Evolutionary conservation across 2,329 filamentous ascomycete genomes (phyloP).

Genomic region (Fusarium sp.): DNA sequence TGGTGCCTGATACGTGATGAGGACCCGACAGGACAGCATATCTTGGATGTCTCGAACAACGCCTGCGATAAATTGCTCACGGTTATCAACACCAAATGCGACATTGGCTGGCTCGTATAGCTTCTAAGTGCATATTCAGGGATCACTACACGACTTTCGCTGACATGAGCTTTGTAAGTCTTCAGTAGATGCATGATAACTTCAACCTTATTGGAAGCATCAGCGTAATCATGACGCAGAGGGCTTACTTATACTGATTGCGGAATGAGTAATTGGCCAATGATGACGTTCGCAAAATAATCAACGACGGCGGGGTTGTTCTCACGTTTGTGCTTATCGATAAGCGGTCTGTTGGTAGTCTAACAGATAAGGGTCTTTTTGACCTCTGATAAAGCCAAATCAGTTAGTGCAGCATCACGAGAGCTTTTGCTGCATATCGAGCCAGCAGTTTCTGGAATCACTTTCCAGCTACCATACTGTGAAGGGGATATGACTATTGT

Average conservation of each 20-base stretch:
- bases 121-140: constrained; percentile 5
- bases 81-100: not conserved
- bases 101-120: not conserved
- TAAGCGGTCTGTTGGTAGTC: fast-evolving
- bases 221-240: constrained; percentile 12
- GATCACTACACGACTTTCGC: not conserved
- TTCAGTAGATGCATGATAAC: not conserved
- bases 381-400: fast-evolving
- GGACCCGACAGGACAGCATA: not conserved
- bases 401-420: not conserved
- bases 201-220: not conserved
- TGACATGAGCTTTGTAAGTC: not conserved
- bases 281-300: not conserved
- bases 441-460: not conserved
- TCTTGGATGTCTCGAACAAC: not conserved
- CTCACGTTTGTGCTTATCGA: not conserved
- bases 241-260: not conserved
- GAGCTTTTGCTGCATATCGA: fast-evolving
- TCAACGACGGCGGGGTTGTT: not conserved
- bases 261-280: not conserved
- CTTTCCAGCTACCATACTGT: fast-evolving
- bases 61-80: not conserved
- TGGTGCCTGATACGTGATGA: not conserved
- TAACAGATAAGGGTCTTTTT: not conserved
- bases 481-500: no score